These are phyloP conservation scores for Neurospora hispaniola DNA, from an alignment of 495 filamentous ascomycete genomes.

Conservation along the genomic window DNA sequence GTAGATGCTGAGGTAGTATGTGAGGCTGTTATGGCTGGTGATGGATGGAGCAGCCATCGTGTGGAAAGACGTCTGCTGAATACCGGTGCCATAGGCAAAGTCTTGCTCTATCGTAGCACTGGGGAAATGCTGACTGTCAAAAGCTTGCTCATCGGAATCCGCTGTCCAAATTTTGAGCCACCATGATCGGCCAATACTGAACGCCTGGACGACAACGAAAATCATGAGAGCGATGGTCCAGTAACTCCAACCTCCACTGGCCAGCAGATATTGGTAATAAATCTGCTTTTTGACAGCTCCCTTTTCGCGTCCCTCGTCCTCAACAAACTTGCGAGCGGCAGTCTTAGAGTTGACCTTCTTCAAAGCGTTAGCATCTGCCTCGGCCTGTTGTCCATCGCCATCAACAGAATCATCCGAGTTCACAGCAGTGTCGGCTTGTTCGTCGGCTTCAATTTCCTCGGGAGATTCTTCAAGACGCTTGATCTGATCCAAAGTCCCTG, in stretches of 20 bases:
- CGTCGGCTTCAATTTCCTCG: slow-evolving; percentile 34
- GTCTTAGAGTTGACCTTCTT: slow-evolving; percentile 33
- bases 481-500: slow-evolving; percentile 46
- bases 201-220: slow-evolving; percentile 39
- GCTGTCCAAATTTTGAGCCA: slow-evolving; percentile 64
- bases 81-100: slow-evolving; percentile 21
- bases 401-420: slow-evolving; percentile 30
- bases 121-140: slow-evolving; percentile 8
- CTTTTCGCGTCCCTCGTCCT: slow-evolving; percentile 59
- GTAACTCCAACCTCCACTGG: slow-evolving; percentile 53
- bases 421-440: slow-evolving; percentile 30
- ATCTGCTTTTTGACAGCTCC: slow-evolving; percentile 53
- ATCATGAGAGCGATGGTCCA: slow-evolving; percentile 47
- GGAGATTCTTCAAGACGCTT: slow-evolving; percentile 43
- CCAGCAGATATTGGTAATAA: slow-evolving; percentile 53
- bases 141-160: slow-evolving; percentile 20
- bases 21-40: slow-evolving; percentile 25
- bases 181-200: slow-evolving; percentile 48
- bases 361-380: slow-evolving; percentile 25
- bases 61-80: slow-evolving; percentile 30
- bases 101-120: slow-evolving; percentile 16
- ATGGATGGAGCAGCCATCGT: slow-evolving; percentile 14
- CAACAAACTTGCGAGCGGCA: slow-evolving; percentile 53
- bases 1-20: slow-evolving; percentile 61
- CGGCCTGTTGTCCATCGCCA: slow-evolving; percentile 15